These are phyloP conservation scores for Kluyveromyces sp. DNA, from an alignment of 1,139 yeast species.

Conservation along the genomic window DNA sequence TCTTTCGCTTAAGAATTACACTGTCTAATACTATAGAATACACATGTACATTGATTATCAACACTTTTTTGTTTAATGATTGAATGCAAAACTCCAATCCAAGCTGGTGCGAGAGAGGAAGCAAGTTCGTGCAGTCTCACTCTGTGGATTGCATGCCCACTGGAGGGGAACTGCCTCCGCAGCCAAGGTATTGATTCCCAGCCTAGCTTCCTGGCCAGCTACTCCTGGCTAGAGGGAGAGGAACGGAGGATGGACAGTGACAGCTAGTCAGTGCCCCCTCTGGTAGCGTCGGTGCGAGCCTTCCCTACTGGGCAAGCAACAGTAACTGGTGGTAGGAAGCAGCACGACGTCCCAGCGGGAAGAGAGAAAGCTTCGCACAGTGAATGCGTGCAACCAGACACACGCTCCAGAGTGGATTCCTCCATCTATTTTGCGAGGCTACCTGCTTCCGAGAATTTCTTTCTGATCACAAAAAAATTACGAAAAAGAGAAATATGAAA, in stretches of 20 bases:
- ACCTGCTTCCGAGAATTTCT: too few species aligned
- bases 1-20: neutral
- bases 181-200: neutral
- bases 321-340: neutral
- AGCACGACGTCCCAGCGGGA: neutral
- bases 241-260: too few species aligned
- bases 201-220: too few species aligned
- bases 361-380: neutral
- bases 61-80: conserved; percentile 1
- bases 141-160: neutral
- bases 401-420: neutral
- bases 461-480: neutral
- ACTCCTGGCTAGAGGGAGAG: too few species aligned
- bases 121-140: too few species aligned
- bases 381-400: neutral
- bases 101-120: neutral
- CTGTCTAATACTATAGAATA: neutral
- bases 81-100: neutral
- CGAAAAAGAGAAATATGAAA: neutral
- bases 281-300: too few species aligned
- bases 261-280: too few species aligned
- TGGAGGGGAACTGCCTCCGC: neutral
- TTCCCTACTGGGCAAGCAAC: too few species aligned
- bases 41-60: neutral
- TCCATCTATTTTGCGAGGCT: too few species aligned